A percentile compares a stretch with the other conserved stretches of the same genome.
Conservation (phyloP, 2,329 filamentous ascomycete species). For the Colletotrichum incanum region DNA sequence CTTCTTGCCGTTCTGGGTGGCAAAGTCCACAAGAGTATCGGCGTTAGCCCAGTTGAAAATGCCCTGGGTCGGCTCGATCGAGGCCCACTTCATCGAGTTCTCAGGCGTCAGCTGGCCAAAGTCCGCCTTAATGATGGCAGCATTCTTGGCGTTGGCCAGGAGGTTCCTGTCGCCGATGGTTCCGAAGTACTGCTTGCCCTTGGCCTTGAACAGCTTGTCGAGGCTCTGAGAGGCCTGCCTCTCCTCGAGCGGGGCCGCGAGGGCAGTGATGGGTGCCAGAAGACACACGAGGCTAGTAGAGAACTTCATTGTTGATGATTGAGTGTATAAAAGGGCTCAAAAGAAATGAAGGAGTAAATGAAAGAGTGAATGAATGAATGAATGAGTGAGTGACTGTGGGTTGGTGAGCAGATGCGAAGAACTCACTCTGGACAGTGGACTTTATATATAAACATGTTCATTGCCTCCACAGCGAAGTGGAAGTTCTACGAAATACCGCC, state of each 20-base stretch:
- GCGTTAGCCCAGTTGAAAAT: neutral
- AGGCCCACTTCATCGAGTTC: neutral
- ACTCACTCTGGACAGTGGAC: no score
- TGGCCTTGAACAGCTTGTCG: slow-evolving; percentile 70
- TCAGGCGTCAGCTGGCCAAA: neutral
- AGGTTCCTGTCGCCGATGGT: slow-evolving; percentile 69
- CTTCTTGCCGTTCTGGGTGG: slow-evolving; percentile 68
- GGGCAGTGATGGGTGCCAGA: slow-evolving; percentile 55
- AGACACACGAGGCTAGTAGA: slow-evolving; percentile 51
- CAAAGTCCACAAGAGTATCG: slow-evolving; percentile 75
- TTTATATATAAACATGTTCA: neutral
- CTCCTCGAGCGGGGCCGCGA: slow-evolving; percentile 51
- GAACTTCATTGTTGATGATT: slow-evolving; percentile 42
- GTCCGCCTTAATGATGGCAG: slow-evolving; percentile 56
- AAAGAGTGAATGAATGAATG: neutral
- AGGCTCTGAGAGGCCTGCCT: slow-evolving; percentile 64
- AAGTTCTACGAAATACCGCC: neutral
- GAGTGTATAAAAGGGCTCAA: neutral
- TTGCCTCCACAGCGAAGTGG: neutral
- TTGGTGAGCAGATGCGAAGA: neutral
- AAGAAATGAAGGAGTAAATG: neutral
- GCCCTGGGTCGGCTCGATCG: neutral
- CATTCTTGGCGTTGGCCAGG: slow-evolving; percentile 60
- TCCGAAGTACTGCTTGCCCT: slow-evolving; percentile 78
- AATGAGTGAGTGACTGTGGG: neutral